Conservation (phyloP, 495 filamentous ascomycete species). For the Glarea lozoyensis region DNA sequence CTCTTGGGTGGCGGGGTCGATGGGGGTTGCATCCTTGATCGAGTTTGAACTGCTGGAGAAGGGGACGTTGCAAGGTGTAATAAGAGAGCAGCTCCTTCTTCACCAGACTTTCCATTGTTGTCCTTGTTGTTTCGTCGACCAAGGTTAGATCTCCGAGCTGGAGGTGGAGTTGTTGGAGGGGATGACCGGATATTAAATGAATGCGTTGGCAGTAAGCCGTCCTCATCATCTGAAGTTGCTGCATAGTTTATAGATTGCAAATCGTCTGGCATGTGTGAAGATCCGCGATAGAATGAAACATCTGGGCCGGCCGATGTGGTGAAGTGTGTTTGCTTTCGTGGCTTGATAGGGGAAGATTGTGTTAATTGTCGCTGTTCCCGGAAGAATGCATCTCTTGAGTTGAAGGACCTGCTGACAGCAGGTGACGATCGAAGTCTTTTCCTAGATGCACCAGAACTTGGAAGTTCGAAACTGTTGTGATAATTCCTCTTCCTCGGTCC, state of each 20-base stretch:
- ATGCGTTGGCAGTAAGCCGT: slow-evolving; percentile 65
- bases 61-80: slow-evolving; percentile 90
- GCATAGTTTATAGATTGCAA: slow-evolving; percentile 43
- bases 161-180: slow-evolving; percentile 76
- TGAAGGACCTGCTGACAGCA: slow-evolving; percentile 45
- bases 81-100: slow-evolving; percentile 85
- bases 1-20: slow-evolving; percentile 81
- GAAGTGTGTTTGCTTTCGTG: slow-evolving; percentile 53
- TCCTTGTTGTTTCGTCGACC: slow-evolving; percentile 15
- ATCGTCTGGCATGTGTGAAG: slow-evolving; percentile 52
- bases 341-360: slow-evolving; percentile 74
- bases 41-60: slow-evolving; percentile 53
- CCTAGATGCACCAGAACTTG: slow-evolving; percentile 35
- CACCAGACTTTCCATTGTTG: slow-evolving; percentile 44
- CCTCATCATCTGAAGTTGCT: slow-evolving; percentile 67
- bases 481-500: slow-evolving; percentile 50
- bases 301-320: slow-evolving; percentile 50
- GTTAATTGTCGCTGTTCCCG: slow-evolving; percentile 63
- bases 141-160: slow-evolving; percentile 44
- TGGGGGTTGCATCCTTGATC: slow-evolving; percentile 52
- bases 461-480: slow-evolving; percentile 27
- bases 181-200: slow-evolving; percentile 69
- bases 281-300: slow-evolving; percentile 63
- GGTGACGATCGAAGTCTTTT: slow-evolving; percentile 68
- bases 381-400: slow-evolving; percentile 54